Evolutionary conservation across 1,139 yeast genomes (phyloP), one percentile per base, ranked within the genome.

Genomic region (Entelexis sorbosivorans): DNA sequence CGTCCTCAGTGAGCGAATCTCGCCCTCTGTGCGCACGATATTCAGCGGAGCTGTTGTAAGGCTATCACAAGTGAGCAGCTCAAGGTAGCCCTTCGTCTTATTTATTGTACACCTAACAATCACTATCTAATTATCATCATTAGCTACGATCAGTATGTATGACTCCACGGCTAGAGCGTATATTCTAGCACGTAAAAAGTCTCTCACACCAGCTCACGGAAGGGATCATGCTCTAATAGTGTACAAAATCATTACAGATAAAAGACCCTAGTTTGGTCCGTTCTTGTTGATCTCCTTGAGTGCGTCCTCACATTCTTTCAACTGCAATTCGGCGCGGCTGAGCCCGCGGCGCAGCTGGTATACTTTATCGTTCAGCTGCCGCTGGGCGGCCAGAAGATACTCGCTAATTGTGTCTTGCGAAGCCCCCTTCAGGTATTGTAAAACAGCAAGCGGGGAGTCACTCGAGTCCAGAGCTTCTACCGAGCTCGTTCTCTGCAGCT

Each of bases 291-390:
- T 42, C 17, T 51, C 46, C 20, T 44, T 32, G 44, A 64, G 55
- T 42, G 62, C 62, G 26, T 59, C 59, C 40, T 66, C 66, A 50
- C 66, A 66, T 36, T 60, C 61, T 26, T 56, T 55, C 22, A 66
- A 57, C 20, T 57, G 56, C 14, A 34, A 39, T 43, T 52, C 54
- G 16, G 65, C 62, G 43, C 58, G 59, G 9, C 47, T 49, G 36
- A 66, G 53, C 47, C 62, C 58, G 36, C 51, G 55, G 26, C 60
- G 60, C 36, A 62, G 61, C 43, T 60, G 60, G 4, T 57, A 61
- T 19, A 66, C 56, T 49, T 65, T 64, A 49, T 63, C 68, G 45
- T 60, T 62, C 24, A 63, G 59, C 50, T 61, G 64, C 38, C 60
- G 56, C 22, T 66, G 64, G 47, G 65, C 64, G n/a, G 63, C 64